Base-by-base conservation (phyloP, 768 basidiomycete species). In the Lentinula raphanica region DNA sequence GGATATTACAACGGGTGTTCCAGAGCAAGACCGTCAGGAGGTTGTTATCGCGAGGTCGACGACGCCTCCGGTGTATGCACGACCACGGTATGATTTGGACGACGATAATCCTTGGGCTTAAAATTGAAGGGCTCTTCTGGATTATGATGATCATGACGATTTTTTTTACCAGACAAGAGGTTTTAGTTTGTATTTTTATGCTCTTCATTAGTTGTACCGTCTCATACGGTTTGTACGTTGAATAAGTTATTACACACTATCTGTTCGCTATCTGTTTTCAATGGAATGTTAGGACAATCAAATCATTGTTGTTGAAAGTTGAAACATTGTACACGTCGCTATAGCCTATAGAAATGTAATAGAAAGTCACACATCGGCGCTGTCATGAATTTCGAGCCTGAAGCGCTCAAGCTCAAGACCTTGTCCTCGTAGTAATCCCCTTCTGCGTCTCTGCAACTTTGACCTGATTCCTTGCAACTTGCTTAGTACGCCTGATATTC, bases 21-120 rank as follows among this genome's bases (percentile, higher is more conserved):
- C 25, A 31, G 56, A 49, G 56, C 46, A 31, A 49, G 65, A 64
- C 31, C 66, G 66, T 11, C 23, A 36, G 51, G 38, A 28, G 11
- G 42, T 31, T 23, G 61, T 70, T n/a, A 60, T 76, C 13, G 72
- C 72, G 39, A 65, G 72, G 58, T 67, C 65, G 35, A 68, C 53
- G 38, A 81, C 81, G 27, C 81, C 82, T 32, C 81, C 82, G 31
- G 61, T 70, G 42, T 76, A 81, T 64, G 76, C 76, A 15, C 73
- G 71, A 29, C 60, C 71, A 35, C 69, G 58, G 63, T 68, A 71
- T 61, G 69, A 75, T 54, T 64, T 73, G n/a, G 71, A 73, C 40
- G 75, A 81, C 46, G 76, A 80, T 65, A 86, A 86, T 66, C 84
- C 84, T 12, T 86, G 84, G 84, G 81, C 76, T 54, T 82, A 15